Evolutionary conservation across 176 grass and related monocot genomes (phyloP), one percentile per base, ranked within the genome.

Genomic region (Oryza australiensis): DNA sequence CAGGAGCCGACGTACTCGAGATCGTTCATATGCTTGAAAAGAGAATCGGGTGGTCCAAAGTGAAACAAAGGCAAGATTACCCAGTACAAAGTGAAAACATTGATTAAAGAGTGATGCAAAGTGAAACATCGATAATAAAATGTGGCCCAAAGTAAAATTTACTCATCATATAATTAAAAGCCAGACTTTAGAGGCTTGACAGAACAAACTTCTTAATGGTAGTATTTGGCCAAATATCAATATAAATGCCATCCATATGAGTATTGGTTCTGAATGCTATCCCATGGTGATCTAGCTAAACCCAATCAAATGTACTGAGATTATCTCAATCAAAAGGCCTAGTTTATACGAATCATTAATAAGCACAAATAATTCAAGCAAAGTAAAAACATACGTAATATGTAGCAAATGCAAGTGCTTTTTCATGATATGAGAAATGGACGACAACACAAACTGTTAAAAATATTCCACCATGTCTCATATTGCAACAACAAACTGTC

Each of bases 271-370:
- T 27, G 34, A 42, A 60, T 24, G 30, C 29, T 55, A 40, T 35
- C 59, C 12, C 22, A 37, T 37, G 22, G 3, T 26, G 34, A n/a
- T 73, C 10, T 64, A 22, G 23, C 38, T 29, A 81, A 81, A 12
- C 9, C 13, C 32, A 81, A 82, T 22, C 80, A 74, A 34, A 82
- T 46, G 57, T 64, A 64, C 27, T 49, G 57, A 83, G 40, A 83
- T 9, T 40, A 43, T 72, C 18, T 43, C 35, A 63, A 62, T 23
- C 46, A 83, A 16, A 42, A 79, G 74, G 38, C 28, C 16, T 62
- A 85, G 33, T 71, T 72, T 55, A 85, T 11, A 59, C 35, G 26
- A 67, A 85, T 66, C 28, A 13, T 22, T 33, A 20, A 59, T 57
- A 27, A 51, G 64, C 42, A 80, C 5, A 26, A 37, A 76, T 0